phyloP scores from a whole-genome alignment of 139 green algal genomes.

The Zygnema circumcarinatum region DNA sequence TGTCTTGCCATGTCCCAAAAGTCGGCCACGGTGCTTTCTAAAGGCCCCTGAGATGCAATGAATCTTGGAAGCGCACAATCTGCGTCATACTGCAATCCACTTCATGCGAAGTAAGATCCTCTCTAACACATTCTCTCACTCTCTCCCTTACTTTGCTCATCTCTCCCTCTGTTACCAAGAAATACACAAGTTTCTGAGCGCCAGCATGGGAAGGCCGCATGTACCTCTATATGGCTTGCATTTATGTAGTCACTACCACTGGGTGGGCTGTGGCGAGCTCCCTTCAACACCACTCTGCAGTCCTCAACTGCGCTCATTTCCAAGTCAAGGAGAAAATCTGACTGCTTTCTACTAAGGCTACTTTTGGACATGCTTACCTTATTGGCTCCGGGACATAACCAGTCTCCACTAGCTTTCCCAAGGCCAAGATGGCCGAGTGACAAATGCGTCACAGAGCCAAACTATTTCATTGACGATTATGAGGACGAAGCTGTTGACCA shows the following conservation, averaged over 20 bases:
- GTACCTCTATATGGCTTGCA: slow-evolving; percentile 1
- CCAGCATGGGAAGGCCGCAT: neutral
- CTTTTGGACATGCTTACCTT: neutral
- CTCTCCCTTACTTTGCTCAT: no score
- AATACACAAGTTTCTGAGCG: neutral
- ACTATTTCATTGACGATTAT: no score
- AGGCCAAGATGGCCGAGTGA: no score
- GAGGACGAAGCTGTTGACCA: no score
- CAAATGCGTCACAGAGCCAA: no score
- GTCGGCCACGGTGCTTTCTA: slow-evolving; percentile 62
- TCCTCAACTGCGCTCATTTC: neutral
- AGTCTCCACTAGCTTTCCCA: neutral
- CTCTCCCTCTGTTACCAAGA: neutral
- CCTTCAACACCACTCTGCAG: neutral
- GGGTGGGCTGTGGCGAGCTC: neutral
- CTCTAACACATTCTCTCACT: no score
- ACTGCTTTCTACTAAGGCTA: neutral
- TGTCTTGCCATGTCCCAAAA: slow-evolving; percentile 78
- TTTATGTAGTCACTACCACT: slow-evolving; percentile 28
- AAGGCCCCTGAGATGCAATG: slow-evolving; percentile 69
- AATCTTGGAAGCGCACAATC: slow-evolving; percentile 49
- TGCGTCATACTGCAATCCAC: neutral
- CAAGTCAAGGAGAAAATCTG: neutral
- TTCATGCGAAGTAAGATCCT: neutral
- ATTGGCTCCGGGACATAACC: neutral